These are phyloP conservation scores for Tulasnella sp. DNA, from an alignment of 768 basidiomycete species.

Conservation along the genomic window DNA sequence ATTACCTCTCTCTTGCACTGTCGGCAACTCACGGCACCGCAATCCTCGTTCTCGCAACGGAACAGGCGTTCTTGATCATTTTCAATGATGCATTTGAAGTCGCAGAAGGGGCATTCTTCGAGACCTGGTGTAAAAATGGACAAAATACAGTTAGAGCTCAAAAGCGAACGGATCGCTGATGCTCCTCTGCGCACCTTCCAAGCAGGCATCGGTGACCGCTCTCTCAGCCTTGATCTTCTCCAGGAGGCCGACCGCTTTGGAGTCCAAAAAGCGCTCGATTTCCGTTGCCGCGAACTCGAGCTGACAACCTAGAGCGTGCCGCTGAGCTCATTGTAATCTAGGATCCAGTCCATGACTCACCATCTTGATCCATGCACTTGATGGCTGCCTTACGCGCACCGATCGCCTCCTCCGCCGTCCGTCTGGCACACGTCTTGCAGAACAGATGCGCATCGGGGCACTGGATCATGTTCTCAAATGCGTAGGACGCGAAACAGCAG, in stretches of 20 bases:
- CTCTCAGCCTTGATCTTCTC: conserved; percentile 24
- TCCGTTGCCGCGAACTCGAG: conserved; percentile 53
- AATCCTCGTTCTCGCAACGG: conserved; percentile 40
- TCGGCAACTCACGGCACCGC: conserved; percentile 67
- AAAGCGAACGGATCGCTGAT: conserved; percentile 25
- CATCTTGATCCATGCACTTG: conserved; percentile 72
- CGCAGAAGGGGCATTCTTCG: conserved; percentile 67
- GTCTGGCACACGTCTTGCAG: conserved; percentile 57
- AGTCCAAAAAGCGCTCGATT: conserved; percentile 51
- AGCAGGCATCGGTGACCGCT: neutral
- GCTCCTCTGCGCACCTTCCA: neutral
- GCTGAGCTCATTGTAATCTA: neutral
- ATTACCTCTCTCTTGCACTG: conserved; percentile 61
- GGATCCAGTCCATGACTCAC: conserved; percentile 28
- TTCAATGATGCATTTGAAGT: conserved; percentile 73
- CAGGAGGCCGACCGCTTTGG: conserved; percentile 57
- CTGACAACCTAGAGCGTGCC: neutral
- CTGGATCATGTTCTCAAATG: conserved; percentile 75
- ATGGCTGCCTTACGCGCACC: conserved; percentile 31
- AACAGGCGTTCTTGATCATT: conserved; percentile 54
- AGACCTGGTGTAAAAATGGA: too few species aligned
- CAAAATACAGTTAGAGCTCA: neutral
- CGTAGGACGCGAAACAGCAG: conserved; percentile 67
- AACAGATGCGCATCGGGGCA: conserved; percentile 86
- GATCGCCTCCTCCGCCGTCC: conserved; percentile 56